A percentile compares a stretch with the other conserved stretches of the same genome.
These are phyloP conservation scores for Aquilaria agallochum DNA, from an alignment of 441 rosid species.

Conservation along the genomic window DNA sequence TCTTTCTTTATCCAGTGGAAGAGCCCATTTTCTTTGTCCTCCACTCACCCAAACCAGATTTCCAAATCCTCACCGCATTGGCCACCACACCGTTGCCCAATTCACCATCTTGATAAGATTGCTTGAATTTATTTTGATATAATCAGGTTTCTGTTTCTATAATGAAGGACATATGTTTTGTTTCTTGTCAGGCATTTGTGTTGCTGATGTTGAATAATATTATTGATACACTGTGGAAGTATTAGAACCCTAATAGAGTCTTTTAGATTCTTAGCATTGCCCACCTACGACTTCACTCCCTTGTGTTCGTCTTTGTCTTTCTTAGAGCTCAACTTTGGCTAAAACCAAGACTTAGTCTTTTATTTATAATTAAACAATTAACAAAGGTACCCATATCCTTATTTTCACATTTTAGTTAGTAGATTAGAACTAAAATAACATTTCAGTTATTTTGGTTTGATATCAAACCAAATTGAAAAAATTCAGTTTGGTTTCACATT, in stretches of 20 bases:
- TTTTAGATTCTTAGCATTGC: conserved; percentile 81
- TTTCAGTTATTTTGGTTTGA: too few relatives aligned
- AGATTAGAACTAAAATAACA: too few relatives aligned
- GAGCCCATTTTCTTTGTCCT: not conserved
- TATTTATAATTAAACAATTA: too few relatives aligned
- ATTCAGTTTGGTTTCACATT: too few relatives aligned
- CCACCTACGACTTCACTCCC: conserved; percentile 6
- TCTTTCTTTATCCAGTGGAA: not conserved
- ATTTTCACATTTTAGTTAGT: too few relatives aligned
- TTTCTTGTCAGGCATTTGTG: conserved; percentile 47
- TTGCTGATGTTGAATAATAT: conserved; percentile 67
- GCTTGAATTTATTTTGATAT: not conserved
- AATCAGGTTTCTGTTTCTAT: not conserved
- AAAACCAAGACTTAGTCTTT: too few relatives aligned
- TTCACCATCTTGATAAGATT: conserved; percentile 51
- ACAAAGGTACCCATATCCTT: too few relatives aligned
- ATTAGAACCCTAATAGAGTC: conserved; percentile 46
- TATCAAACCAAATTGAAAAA: too few relatives aligned
- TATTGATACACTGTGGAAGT: conserved; percentile 55
- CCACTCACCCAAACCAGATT: conserved; percentile 40
- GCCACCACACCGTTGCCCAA: conserved; percentile 71
- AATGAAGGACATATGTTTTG: not conserved
- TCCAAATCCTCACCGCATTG: conserved; percentile 64
- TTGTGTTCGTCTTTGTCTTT: too few relatives aligned
- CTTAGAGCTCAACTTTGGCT: too few relatives aligned